Percentiles rank a stretch among this genome's conserved stretches.
These are phyloP conservation scores for Penicillium sp. DNA, from an alignment of 2,329 filamentous ascomycete species.

Conservation along the genomic window DNA sequence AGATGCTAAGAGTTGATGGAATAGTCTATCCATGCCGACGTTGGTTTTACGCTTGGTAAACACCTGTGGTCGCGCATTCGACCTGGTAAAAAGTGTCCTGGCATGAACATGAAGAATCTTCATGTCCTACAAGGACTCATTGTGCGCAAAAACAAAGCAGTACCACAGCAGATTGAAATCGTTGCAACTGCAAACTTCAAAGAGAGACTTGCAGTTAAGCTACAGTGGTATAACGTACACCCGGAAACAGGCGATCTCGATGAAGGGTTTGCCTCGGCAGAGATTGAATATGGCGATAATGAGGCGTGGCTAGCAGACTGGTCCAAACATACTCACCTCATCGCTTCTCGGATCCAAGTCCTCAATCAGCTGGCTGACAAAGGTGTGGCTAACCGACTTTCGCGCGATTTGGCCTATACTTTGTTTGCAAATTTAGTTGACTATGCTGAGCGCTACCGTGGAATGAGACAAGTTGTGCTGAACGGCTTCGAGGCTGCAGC, in stretches of 20 bases:
- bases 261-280: conserved; percentile 1
- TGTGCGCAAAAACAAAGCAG: conserved; percentile 47
- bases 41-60: conserved; percentile 20
- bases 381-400: conserved; percentile 17
- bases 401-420: conserved; percentile 28
- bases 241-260: conserved; percentile 8
- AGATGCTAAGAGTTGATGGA: neutral
- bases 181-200: conserved; percentile 52
- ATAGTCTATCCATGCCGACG: conserved; percentile 19
- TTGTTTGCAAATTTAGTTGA: conserved; percentile 31
- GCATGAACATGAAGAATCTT: conserved; percentile 36
- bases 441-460: conserved; percentile 29
- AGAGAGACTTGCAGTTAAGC: conserved; percentile 20
- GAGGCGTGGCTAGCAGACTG: conserved; percentile 20
- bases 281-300: conserved; percentile 18
- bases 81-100: conserved; percentile 7
- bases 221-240: conserved; percentile 26
- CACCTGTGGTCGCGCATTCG: conserved; percentile 25
- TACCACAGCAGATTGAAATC: conserved; percentile 44
- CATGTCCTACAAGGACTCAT: conserved; percentile 54
- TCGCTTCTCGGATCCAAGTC: conserved; percentile 14
- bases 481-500: conserved; percentile 26
- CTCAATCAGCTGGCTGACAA: conserved; percentile 15
- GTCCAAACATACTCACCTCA: conserved; percentile 16
- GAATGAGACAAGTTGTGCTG: conserved; percentile 34